Base-by-base conservation (phyloP, 805 yeast genomes). In the Metschnikowia aberdeeniae region DNA sequence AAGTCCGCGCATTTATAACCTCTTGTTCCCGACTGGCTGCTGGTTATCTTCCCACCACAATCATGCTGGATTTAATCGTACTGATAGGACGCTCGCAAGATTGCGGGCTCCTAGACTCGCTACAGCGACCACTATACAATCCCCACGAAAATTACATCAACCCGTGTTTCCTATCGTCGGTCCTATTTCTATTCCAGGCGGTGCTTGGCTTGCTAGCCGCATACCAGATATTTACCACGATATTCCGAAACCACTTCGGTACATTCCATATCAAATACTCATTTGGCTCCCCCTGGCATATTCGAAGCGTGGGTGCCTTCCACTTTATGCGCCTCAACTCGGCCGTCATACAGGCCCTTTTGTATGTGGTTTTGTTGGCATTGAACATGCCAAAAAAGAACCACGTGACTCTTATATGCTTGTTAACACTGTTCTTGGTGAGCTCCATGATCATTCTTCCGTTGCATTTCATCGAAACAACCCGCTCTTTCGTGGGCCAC, bases 161-260 rank as follows among this genome's bases (percentile, higher is more conserved):
- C 46, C 70, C 70, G 3, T 60, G 66, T 43, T 65, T 66, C 43
- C 38, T 64, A 30, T 40, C 55, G 13, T 44, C 51, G 12, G 44
- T 52, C 11, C 43, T 47, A 14, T 27, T 47, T 20, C 29, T 41
- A 3, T 40, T 49, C 33, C 52, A 44, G 41, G 47, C 28, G 17
- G 34, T 48, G n/a, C n/a, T 50, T 19, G 62, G 55, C 7, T 41
- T 35, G 3, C 45, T 48, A 12, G 57, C 45, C 2, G n/a, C 54
- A 6, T 24, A 17, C n/a, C 64, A 61, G 35, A 44, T 53, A 13
- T 17, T 42, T n/a, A 40, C 34, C 28, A 49, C 58, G 13, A 44
- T 47, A n/a, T 44, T 52, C 35, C 36, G 27, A 44, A 60, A 60
- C 33, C 44, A 42, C 34, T 56, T 45, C 31, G 63, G 63, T 6